Evolutionary conservation across 2,329 filamentous ascomycete species (phyloP).

Genomic region (Ophiostoma quercus): DNA sequence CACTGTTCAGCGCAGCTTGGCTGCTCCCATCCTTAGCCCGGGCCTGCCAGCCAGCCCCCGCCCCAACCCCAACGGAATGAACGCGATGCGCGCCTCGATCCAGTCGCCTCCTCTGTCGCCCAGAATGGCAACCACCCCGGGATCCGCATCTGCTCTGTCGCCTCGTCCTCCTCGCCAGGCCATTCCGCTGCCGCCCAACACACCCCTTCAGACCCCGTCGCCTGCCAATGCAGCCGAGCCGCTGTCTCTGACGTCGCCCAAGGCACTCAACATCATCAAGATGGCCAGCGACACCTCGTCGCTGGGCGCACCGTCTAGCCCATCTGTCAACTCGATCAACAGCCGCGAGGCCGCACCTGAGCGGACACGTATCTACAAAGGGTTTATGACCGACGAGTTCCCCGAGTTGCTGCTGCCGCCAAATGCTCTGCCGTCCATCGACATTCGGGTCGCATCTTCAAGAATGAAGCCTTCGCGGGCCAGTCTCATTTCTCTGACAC

Average conservation of each 20-base stretch:
- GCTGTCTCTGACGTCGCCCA: slow-evolving; percentile 38
- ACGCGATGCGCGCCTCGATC: slow-evolving; percentile 46
- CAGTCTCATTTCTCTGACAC: slow-evolving; percentile 73
- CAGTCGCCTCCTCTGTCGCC: slow-evolving; percentile 67
- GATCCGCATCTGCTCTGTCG: slow-evolving; percentile 44
- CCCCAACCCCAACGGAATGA: slow-evolving; percentile 50
- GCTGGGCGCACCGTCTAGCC: slow-evolving; percentile 29
- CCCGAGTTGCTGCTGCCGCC: slow-evolving; percentile 80
- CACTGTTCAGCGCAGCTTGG: slow-evolving; percentile 27
- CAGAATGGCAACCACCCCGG: slow-evolving; percentile 37
- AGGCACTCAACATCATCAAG: slow-evolving; percentile 39
- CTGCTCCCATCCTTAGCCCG: slow-evolving; percentile 50
- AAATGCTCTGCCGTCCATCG: slow-evolving; percentile 79
- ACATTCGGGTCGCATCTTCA: slow-evolving; percentile 84
- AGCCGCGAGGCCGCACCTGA: slow-evolving; percentile 39
- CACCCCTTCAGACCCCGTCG: slow-evolving; percentile 55
- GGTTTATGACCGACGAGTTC: slow-evolving; percentile 78
- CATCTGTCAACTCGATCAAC: slow-evolving; percentile 25
- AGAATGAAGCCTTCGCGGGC: slow-evolving; percentile 88
- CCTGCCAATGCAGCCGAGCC: slow-evolving; percentile 29
- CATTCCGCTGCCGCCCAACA: slow-evolving; percentile 66
- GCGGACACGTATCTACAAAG: slow-evolving; percentile 59
- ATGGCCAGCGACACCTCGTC: slow-evolving; percentile 25
- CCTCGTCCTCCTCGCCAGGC: slow-evolving; percentile 69
- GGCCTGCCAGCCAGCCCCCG: slow-evolving; percentile 57